Conservation (phyloP, 257 asterid genomes). For the Salvia hispanica region DNA sequence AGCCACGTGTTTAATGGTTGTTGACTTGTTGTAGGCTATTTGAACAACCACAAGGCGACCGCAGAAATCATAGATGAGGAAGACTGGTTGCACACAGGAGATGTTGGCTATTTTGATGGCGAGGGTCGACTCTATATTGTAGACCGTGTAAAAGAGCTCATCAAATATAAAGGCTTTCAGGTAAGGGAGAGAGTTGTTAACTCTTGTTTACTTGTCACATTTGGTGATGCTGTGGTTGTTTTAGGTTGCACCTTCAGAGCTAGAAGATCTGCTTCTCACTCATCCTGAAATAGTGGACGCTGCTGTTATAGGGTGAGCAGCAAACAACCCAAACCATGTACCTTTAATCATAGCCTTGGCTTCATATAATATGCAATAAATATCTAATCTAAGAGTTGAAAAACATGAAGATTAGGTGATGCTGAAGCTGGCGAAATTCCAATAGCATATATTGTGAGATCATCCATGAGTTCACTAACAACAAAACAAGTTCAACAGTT, state of each 20-base stretch:
- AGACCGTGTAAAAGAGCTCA: slow-evolving; percentile 49
- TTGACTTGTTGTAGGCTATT: slow-evolving; percentile 32
- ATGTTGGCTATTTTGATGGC: slow-evolving; percentile 49
- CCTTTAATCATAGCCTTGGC: too few species aligned
- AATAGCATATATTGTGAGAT: slow-evolving; percentile 62
- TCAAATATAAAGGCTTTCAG: slow-evolving; percentile 52
- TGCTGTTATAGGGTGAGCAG: slow-evolving; percentile 42
- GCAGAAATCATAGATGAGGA: slow-evolving; percentile 36
- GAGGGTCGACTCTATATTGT: slow-evolving; percentile 45
- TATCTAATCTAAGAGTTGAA: neutral
- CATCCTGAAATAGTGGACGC: slow-evolving; percentile 48
- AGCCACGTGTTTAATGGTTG: neutral
- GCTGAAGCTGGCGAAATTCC: slow-evolving; percentile 82
- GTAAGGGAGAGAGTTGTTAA: neutral
- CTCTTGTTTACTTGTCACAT: neutral
- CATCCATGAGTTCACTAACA: slow-evolving; percentile 34
- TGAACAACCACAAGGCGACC: slow-evolving; percentile 42
- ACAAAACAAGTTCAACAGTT: slow-evolving; percentile 30
- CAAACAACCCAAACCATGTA: neutral
- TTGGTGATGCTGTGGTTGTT: neutral
- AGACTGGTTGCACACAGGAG: slow-evolving; percentile 53
- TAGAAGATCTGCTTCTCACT: slow-evolving; percentile 49
- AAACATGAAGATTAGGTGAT: slow-evolving; percentile 53
- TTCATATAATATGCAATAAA: neutral
- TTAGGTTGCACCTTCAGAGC: slow-evolving; percentile 54